Evolutionary conservation across 257 asterid species (phyloP), one percentile per base, ranked within the genome.

Genomic region (Gentiana dahurica): DNA sequence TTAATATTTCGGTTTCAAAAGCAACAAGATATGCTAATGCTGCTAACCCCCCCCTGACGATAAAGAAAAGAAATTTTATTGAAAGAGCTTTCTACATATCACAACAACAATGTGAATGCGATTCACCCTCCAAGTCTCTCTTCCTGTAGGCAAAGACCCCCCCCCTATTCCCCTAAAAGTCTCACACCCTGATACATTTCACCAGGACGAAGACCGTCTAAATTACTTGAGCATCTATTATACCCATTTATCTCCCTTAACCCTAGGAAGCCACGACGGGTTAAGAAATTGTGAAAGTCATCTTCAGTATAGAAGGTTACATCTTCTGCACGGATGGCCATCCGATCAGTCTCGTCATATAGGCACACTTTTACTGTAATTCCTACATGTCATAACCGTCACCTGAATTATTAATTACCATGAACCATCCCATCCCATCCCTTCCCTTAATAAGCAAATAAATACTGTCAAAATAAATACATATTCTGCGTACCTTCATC

Each of bases 401-500:
- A 54, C 44, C 38, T 34, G n/a, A 12, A 39, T 34, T 37, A 39
- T 34, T 37, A 4, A 41, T 41, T 5, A 41, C 46, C 46, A 41
- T 5, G 8, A 41, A 41, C 9, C 46, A 41, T 2, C 46, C 46
- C 8, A 10, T 4, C 24, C 24, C 24, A 24, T 24, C 24, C 24
- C 24, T 24, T 24, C 24, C 24, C 24, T 24, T 24, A 24, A 24
- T 5, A 41, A 41, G 46, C 10, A 5, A 41, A 41, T 41, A 41
- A 3, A 41, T 10, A 41, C 2, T 5, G 46, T 41, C 3, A 24
- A 24, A 24, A 24, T 24, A 24, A 24, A 24, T 24, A 24, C 24
- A 24, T 7, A 36, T 39, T 41, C 60, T 24, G 12, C n/a, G 24
- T 75, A 84, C 98, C 96, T 87, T 84, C 96, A 62, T 91, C 98